These are phyloP conservation scores for Alternaria gansuensis DNA, from an alignment of 2,329 filamentous ascomycete genomes.

Conservation along the genomic window DNA sequence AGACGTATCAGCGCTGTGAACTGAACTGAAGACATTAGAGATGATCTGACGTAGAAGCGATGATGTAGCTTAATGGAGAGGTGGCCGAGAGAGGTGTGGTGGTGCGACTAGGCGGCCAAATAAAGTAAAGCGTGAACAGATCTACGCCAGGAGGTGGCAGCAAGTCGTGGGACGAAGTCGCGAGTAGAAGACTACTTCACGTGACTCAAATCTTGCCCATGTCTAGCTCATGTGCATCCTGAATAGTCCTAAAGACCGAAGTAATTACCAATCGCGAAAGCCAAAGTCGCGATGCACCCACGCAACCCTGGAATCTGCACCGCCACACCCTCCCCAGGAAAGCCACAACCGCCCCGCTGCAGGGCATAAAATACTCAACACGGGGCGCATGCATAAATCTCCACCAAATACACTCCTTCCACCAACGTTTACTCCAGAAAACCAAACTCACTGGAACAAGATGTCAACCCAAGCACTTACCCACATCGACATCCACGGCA, in stretches of 20 bases:
- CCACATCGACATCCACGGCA: constrained; percentile 48
- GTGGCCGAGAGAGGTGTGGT: constrained; percentile 19
- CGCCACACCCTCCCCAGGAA: constrained; percentile 4
- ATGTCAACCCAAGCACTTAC: constrained; percentile 45
- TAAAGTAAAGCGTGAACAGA: constrained; percentile 26
- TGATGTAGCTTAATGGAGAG: constrained; percentile 14
- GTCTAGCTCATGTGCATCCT: background rate
- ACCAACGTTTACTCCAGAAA: constrained; percentile 7
- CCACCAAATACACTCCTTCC: constrained; percentile 18
- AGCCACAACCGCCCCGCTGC: constrained; percentile 25
- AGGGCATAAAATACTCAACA: constrained; percentile 33
- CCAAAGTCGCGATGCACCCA: background rate
- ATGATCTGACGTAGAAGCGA: constrained; percentile 2
- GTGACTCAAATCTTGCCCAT: background rate
- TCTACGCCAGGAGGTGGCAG: constrained; percentile 12
- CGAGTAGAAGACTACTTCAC: background rate
- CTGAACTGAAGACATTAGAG: constrained; percentile 46
- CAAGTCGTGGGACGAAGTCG: background rate
- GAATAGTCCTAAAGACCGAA: background rate
- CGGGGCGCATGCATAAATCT: constrained; percentile 21
- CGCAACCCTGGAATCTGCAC: background rate
- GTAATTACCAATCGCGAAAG: background rate
- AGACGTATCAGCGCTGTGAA: constrained; percentile 85
- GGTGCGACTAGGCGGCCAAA: constrained; percentile 16
- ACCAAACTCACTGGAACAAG: constrained; percentile 13